phyloP scores from a whole-genome alignment of 2,329 filamentous ascomycete genomes.

The Madurella mycetomatis region DNA sequence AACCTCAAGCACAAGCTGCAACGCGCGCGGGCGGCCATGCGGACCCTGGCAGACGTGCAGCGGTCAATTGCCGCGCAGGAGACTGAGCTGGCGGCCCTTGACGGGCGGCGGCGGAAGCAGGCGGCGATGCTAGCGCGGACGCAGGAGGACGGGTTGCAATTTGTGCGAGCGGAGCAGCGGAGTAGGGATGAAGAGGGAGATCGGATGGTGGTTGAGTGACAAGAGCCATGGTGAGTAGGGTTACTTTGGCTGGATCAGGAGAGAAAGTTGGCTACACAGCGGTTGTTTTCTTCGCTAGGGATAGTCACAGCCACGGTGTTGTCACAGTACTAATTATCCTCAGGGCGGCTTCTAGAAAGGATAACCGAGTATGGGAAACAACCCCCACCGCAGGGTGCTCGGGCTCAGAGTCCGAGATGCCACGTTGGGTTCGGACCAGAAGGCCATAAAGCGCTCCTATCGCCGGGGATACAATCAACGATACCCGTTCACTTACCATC shows the following conservation, averaged over 20 bases:
- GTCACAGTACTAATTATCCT: no score
- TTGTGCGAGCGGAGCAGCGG: conserved; percentile 31
- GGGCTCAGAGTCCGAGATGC: no score
- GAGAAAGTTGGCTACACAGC: conserved; percentile 28
- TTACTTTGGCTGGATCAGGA: not conserved
- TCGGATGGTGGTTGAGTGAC: conserved; percentile 20
- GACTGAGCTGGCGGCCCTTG: conserved; percentile 62
- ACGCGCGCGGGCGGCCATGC: conserved; percentile 64
- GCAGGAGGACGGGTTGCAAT: conserved; percentile 45
- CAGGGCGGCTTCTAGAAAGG: no score
- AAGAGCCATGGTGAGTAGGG: not conserved
- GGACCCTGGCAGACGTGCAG: conserved; percentile 64
- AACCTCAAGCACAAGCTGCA: conserved; percentile 79
- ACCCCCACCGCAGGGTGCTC: no score
- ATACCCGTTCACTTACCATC: no score
- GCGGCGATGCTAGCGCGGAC: conserved; percentile 53
- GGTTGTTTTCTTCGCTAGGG: conserved; percentile 20
- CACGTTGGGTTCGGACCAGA: no score
- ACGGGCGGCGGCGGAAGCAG: conserved; percentile 60
- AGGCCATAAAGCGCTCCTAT: no score
- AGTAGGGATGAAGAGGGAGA: conserved; percentile 26
- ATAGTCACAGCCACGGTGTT: no score
- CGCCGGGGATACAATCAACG: no score
- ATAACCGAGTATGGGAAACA: no score
- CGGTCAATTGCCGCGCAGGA: conserved; percentile 65